Percentiles rank a stretch among this genome's conserved stretches.
Evolutionary conservation across 2,329 filamentous ascomycete genomes (phyloP).

Genomic region (Waltergamsia citrina): DNA sequence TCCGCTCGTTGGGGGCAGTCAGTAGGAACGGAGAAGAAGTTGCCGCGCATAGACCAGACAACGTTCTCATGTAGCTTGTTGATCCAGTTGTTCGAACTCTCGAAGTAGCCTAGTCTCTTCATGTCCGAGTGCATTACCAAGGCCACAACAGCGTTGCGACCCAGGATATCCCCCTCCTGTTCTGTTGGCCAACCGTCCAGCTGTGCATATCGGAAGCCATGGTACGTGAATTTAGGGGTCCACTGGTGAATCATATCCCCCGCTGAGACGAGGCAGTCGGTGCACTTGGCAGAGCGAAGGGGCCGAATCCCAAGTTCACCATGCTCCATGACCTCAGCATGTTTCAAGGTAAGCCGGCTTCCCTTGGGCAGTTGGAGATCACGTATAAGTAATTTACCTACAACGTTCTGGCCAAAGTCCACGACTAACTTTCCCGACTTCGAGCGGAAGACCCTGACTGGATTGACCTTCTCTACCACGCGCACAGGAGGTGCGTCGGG

Average conservation of each 20-base stretch:
- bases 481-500: constrained; percentile 34
- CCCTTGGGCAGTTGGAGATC: too few relatives aligned
- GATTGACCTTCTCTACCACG: constrained; percentile 10
- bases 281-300: constrained; percentile 23
- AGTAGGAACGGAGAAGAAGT: constrained; percentile 47
- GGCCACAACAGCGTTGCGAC: constrained; percentile 13
- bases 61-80: constrained; percentile 47
- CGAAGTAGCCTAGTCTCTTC: constrained; percentile 35
- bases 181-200: constrained; percentile 20
- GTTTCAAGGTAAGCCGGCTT: constrained; percentile 15
- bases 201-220: constrained; percentile 41
- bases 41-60: constrained; percentile 47
- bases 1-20: constrained; percentile 50
- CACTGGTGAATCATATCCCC: neutral
- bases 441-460: constrained; percentile 14
- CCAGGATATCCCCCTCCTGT: constrained; percentile 9
- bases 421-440: constrained; percentile 30
- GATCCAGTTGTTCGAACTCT: constrained; percentile 38
- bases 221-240: constrained; percentile 32
- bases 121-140: constrained; percentile 42
- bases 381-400: constrained; percentile 37
- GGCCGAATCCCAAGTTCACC: constrained; percentile 28
- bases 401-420: constrained; percentile 49
- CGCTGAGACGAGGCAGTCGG: neutral
- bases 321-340: constrained; percentile 46